These are phyloP conservation scores for Blastomyces parvus DNA, from an alignment of 2,329 filamentous ascomycete species.

Conservation along the genomic window DNA sequence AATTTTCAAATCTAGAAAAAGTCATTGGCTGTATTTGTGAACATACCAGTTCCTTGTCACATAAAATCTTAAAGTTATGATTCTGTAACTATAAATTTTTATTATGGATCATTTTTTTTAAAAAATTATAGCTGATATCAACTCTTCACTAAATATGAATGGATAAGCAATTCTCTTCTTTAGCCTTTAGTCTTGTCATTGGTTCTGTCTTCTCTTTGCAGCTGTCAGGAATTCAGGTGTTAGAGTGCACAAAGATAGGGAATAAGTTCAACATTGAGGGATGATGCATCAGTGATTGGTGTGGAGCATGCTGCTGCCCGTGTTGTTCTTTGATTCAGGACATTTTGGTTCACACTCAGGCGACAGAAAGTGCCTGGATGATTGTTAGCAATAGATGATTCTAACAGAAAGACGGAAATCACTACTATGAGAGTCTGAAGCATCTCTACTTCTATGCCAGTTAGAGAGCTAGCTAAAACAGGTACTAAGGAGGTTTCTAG, in stretches of 20 bases:
- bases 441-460: neutral
- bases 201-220: conserved; percentile 1
- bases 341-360: neutral
- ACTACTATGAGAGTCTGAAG: neutral
- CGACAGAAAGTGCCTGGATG: neutral
- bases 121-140: neutral
- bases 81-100: neutral
- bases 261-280: conserved; percentile 2
- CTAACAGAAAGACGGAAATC: neutral
- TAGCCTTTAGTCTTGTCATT: neutral
- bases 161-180: neutral
- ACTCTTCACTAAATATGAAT: neutral
- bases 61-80: too few species aligned
- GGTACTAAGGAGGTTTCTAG: neutral
- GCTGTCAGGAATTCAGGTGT: neutral
- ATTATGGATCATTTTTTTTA: neutral
- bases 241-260: conserved; percentile 1
- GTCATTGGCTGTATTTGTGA: too few species aligned
- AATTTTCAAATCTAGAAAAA: too few species aligned
- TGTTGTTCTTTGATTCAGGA: conserved; percentile 1
- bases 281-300: neutral
- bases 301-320: conserved; percentile 1
- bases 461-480: neutral
- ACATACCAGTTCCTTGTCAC: too few species aligned
- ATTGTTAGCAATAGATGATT: neutral